A percentile compares a stretch with the other conserved stretches of the same genome.
Conservation (phyloP, 352 stramenopile species). For the Phytopythium vexans region DNA sequence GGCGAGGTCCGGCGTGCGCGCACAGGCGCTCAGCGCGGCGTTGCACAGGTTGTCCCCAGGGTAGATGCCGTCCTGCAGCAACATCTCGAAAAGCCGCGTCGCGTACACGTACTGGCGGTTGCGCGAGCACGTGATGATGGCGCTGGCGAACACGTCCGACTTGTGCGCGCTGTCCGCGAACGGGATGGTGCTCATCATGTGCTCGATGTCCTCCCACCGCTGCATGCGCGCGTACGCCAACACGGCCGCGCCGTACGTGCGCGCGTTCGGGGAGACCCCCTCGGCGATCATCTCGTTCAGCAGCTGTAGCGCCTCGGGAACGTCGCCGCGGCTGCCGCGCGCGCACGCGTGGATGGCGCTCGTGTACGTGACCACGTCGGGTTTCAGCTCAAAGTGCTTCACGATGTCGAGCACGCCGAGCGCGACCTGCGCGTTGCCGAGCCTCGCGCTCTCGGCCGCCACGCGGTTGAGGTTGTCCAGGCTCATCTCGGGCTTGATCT, state of each 20-base stretch:
- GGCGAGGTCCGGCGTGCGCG: constrained; percentile 52
- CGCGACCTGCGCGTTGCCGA: constrained; percentile 64
- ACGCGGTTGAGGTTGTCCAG: constrained; percentile 59
- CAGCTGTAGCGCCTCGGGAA: constrained; percentile 54
- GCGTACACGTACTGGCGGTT: constrained; percentile 65
- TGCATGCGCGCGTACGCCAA: constrained; percentile 68
- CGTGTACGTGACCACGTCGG: constrained; percentile 76
- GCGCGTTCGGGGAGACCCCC: constrained; percentile 56
- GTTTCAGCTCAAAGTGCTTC: constrained; percentile 57
- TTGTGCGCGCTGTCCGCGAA: constrained; percentile 56
- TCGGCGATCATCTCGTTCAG: constrained; percentile 75
- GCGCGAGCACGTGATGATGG: constrained; percentile 75
- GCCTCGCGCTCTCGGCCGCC: constrained; percentile 54
- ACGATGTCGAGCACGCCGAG: constrained; percentile 69
- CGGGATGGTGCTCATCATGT: constrained; percentile 52
- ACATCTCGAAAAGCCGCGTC: constrained; percentile 54
- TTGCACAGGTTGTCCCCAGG: constrained; percentile 73
- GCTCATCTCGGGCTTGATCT: constrained; percentile 51
- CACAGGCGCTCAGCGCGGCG: constrained; percentile 61
- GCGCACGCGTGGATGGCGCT: constrained; percentile 80
- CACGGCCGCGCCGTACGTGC: constrained; percentile 72
- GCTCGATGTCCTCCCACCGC: constrained; percentile 65
- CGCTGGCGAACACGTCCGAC: constrained; percentile 62
- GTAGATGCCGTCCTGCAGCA: constrained; percentile 67
- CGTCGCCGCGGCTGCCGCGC: constrained; percentile 40